Conservation (phyloP, 768 basidiomycete species). For the Termitomyces sp. region DNA sequence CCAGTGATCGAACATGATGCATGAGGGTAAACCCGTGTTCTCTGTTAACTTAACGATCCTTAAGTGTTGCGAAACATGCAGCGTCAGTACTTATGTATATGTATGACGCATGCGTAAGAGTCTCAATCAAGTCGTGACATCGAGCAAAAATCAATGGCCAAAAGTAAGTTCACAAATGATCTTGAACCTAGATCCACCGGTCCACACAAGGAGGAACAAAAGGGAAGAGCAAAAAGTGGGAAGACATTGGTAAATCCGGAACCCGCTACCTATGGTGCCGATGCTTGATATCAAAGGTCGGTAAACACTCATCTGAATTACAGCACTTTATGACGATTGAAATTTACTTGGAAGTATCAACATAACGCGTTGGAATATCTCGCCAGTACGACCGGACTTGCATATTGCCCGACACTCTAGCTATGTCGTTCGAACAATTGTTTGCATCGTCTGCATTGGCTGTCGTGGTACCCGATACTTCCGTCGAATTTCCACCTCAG, state of each 20-base stretch:
- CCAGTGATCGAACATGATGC: conserved; percentile 3
- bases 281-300: background rate
- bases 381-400: background rate
- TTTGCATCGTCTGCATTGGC: conserved; percentile 56
- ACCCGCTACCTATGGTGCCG: background rate
- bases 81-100: background rate
- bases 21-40: background rate
- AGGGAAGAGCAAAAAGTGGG: no score
- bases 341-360: background rate
- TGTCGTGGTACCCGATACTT: conserved; percentile 61
- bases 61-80: background rate
- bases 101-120: background rate
- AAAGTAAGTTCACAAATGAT: no score
- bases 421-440: conserved; percentile 52
- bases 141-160: background rate
- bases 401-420: background rate
- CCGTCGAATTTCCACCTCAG: conserved; percentile 52
- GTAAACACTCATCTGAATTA: background rate
- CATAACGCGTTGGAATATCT: background rate
- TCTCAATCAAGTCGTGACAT: background rate
- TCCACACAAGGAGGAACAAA: no score
- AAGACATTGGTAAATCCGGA: background rate
- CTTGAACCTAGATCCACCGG: no score
- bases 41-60: background rate
- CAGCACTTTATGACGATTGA: background rate